Percentiles rank a stretch among this genome's conserved stretches.
These are phyloP conservation scores for Aspergillus aculeatus DNA, from an alignment of 2,329 filamentous ascomycete genomes.

Conservation along the genomic window DNA sequence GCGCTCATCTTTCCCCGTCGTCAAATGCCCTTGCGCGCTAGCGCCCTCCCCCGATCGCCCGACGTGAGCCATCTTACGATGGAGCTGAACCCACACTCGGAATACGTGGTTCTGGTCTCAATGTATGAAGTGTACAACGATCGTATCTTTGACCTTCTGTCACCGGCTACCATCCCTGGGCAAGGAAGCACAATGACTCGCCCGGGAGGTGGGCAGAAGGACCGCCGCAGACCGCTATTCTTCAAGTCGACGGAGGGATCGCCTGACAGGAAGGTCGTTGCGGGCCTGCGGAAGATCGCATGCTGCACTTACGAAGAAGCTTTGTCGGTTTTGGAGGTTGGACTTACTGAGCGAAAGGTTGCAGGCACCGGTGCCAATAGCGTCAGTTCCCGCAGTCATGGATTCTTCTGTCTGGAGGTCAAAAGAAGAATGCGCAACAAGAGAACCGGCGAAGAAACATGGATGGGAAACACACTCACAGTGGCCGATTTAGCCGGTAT, in stretches of 20 bases:
- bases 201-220: slow-evolving; percentile 57
- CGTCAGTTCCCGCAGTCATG: slow-evolving; percentile 86
- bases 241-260: slow-evolving; percentile 91
- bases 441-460: slow-evolving; percentile 57
- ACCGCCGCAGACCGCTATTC: slow-evolving; percentile 74
- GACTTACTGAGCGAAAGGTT: slow-evolving; percentile 80
- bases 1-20: slow-evolving; percentile 57
- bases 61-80: slow-evolving; percentile 70
- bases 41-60: slow-evolving; percentile 70
- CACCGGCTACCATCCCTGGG: slow-evolving; percentile 49
- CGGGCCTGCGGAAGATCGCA: slow-evolving; percentile 84
- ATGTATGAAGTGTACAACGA: slow-evolving; percentile 99
- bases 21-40: slow-evolving; percentile 66
- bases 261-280: slow-evolving; percentile 89
- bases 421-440: slow-evolving; percentile 67
- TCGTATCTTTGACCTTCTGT: slow-evolving; percentile 89
- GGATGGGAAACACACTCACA: slow-evolving; percentile 76
- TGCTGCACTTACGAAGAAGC: slow-evolving; percentile 81
- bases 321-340: slow-evolving; percentile 83
- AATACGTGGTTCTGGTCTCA: slow-evolving; percentile 85
- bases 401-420: slow-evolving; percentile 93
- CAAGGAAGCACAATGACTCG: slow-evolving; percentile 40
- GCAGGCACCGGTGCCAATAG: slow-evolving; percentile 92
- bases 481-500: slow-evolving; percentile 85
- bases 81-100: slow-evolving; percentile 64